These are phyloP conservation scores for Pleurostoma richardsiae DNA, from an alignment of 2,329 filamentous ascomycete genomes.

Conservation along the genomic window DNA sequence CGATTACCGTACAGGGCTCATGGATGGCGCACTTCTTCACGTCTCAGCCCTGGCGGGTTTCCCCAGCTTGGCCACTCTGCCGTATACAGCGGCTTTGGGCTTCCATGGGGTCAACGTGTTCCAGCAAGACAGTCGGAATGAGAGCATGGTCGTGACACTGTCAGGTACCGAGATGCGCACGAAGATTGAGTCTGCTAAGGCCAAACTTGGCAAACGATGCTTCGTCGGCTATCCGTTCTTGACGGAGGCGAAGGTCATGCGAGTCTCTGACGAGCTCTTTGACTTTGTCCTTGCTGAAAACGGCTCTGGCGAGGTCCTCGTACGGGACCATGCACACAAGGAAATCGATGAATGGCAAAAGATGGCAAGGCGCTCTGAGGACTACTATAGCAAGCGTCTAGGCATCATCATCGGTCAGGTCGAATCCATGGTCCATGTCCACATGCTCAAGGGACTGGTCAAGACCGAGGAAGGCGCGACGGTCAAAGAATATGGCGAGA, in stretches of 20 bases:
- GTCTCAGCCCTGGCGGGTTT: conserved; percentile 86
- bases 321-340: conserved; percentile 65
- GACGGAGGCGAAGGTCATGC: conserved; percentile 85
- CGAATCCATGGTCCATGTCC: conserved; percentile 85
- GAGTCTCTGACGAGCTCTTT: conserved; percentile 90
- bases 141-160: conserved; percentile 90
- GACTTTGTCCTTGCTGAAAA: conserved; percentile 70
- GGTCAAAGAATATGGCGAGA: conserved; percentile 85
- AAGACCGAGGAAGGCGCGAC: conserved; percentile 90
- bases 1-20: conserved; percentile 76
- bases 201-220: conserved; percentile 77
- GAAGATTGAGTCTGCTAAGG: conserved; percentile 66
- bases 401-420: conserved; percentile 83
- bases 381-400: conserved; percentile 82
- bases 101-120: conserved; percentile 94
- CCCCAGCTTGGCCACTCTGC: conserved; percentile 80
- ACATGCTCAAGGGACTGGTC: conserved; percentile 85
- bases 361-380: conserved; percentile 80
- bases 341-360: conserved; percentile 81
- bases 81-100: conserved; percentile 74
- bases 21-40: conserved; percentile 79
- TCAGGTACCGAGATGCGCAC: conserved; percentile 67
- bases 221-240: conserved; percentile 94
- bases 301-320: conserved; percentile 55
- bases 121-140: conserved; percentile 90